Base-by-base conservation (phyloP, 371 early-diverging fungal species). In the Mortierella sp. region DNA sequence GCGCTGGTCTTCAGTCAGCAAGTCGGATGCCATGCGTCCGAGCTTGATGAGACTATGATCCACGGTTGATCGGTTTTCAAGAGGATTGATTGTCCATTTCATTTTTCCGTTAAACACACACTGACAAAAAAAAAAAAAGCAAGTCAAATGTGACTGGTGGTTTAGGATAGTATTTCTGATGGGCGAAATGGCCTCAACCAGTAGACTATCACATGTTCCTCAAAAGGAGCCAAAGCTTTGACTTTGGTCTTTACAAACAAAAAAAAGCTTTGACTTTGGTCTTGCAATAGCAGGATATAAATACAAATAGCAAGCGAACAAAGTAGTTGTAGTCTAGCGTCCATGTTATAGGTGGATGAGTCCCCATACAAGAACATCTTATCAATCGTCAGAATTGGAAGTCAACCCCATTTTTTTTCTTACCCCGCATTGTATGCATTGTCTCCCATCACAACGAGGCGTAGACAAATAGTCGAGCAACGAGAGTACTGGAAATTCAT, bases 361-460 rank as follows among this genome's bases (percentile, higher is more conserved):
- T n/a, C n/a, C n/a, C n/a, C n/a, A n/a, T 26, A 54, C 11, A 54
- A 14, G 43, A 43, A 43, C 43, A 43, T 14, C 6, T 43, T 5
- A 43, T 43, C 43, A 14, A 14, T 43, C 2, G 43, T 11, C 14
- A 14, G 43, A 54, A 18, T 49, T 6, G 52, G 12, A 20, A 22
- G 26, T n/a, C n/a, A 18, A 54, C 54, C 54, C 54, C 54, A 54
- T 26, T 54, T 49, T 49, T 43, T 43, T 43, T 16, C 54, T 54
- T 54, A 54, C 54, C 54, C 54, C 54, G 54, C 54, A 54, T 16
- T 43, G 3, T 40, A 0, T 43, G 43, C 39, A 39, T 10, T 10
- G 39, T 39, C 39, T 39, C 10, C 39, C 39, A 39, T 10, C 39
- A 39, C n/a, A 39, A 10, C 10, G 6, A 39, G 39, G 39, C 43